These are phyloP conservation scores for Lentinula sp. DNA, from an alignment of 768 basidiomycete genomes.

Conservation along the genomic window DNA sequence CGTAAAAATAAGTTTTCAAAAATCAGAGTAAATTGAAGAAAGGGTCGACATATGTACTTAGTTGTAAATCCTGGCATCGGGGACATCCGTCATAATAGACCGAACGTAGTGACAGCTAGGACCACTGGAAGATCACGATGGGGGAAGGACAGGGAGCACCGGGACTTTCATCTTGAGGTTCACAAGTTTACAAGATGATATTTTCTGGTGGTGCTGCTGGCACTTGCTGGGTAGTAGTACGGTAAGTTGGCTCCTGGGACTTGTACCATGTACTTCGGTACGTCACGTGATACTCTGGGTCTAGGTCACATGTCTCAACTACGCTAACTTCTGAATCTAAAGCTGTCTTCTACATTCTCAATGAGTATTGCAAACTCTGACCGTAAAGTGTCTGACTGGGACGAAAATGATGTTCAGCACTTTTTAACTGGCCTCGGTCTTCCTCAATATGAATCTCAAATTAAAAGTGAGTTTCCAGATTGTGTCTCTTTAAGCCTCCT, in stretches of 20 bases:
- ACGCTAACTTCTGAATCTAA: neutral
- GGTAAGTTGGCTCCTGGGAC: too few relatives aligned
- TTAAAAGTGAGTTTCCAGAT: slow-evolving; percentile 53
- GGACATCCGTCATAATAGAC: too few relatives aligned
- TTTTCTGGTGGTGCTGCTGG: too few relatives aligned
- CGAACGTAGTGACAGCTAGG: neutral
- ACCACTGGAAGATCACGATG: too few relatives aligned
- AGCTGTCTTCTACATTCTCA: neutral
- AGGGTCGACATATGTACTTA: neutral
- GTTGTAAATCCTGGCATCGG: slow-evolving; percentile 22
- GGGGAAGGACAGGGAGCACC: too few relatives aligned
- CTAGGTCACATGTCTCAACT: too few relatives aligned
- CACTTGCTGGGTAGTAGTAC: too few relatives aligned
- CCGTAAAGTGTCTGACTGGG: slow-evolving; percentile 56
- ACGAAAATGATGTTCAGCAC: slow-evolving; percentile 70
- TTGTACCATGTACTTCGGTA: too few relatives aligned
- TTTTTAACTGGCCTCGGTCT: slow-evolving; percentile 77
- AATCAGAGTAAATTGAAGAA: neutral
- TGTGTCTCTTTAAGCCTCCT: neutral
- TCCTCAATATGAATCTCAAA: slow-evolving; percentile 77
- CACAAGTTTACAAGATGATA: too few relatives aligned
- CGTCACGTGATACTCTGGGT: too few relatives aligned
- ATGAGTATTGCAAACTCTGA: slow-evolving; percentile 21
- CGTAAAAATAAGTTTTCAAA: neutral
- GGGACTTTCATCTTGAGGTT: too few relatives aligned